phyloP scores from a whole-genome alignment of 306 rosid species.

The Dicorynia guianensis region DNA sequence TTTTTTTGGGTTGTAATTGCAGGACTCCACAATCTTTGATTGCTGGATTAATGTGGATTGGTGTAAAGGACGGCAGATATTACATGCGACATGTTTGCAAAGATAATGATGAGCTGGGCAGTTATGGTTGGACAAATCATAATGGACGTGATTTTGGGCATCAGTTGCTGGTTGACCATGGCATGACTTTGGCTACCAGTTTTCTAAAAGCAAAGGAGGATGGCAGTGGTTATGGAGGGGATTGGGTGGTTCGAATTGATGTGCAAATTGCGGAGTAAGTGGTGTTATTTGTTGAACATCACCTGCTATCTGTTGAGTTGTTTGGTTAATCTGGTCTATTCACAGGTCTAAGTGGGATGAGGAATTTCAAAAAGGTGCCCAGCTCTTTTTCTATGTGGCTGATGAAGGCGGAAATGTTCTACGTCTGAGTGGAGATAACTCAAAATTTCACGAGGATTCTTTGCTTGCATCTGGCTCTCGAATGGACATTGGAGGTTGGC shows the following conservation, averaged over 20 bases:
- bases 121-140: slow-evolving; percentile 87
- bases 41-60: slow-evolving; percentile 97
- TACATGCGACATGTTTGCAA: slow-evolving; percentile 71
- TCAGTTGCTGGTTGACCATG: slow-evolving; percentile 81
- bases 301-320: slow-evolving; percentile 3
- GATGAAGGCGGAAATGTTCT: slow-evolving; percentile 82
- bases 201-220: slow-evolving; percentile 80
- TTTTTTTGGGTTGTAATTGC: too few relatives aligned
- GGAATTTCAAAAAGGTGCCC: slow-evolving; percentile 60
- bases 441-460: slow-evolving; percentile 58
- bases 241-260: slow-evolving; percentile 84
- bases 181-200: slow-evolving; percentile 68
- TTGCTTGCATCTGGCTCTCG: slow-evolving; percentile 83
- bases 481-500: slow-evolving; percentile 87
- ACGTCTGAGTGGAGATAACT: slow-evolving; percentile 57
- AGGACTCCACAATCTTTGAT: slow-evolving; percentile 92
- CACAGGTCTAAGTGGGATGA: slow-evolving; percentile 64
- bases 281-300: slow-evolving; percentile 27
- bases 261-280: slow-evolving; percentile 65
- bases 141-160: slow-evolving; percentile 89
- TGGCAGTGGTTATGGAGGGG: slow-evolving; percentile 96
- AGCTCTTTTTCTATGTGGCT: slow-evolving; percentile 90
- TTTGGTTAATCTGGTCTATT: slow-evolving; percentile 44
- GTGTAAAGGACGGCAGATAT: slow-evolving; percentile 68
- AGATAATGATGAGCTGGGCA: slow-evolving; percentile 76